Evolutionary conservation across 305 asterid species (phyloP).

Genomic region (Fraxinus angustifolia): DNA sequence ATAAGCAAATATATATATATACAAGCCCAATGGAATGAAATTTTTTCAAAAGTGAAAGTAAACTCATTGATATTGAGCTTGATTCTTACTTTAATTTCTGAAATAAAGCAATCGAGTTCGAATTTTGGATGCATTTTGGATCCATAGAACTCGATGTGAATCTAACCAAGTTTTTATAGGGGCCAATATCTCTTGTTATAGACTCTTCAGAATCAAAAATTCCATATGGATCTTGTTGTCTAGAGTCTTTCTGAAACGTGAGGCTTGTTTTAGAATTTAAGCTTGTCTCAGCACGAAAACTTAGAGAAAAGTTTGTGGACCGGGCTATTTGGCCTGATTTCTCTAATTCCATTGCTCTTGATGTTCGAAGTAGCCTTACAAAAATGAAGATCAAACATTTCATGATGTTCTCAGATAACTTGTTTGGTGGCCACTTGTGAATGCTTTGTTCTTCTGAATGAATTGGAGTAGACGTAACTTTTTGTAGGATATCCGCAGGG

Average conservation of each 20-base stretch:
- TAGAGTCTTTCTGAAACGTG: slow-evolving; percentile 51
- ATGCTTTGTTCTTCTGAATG: slow-evolving; percentile 50
- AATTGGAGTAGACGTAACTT: slow-evolving; percentile 39
- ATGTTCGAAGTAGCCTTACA: slow-evolving; percentile 68
- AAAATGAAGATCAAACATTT: slow-evolving; percentile 71
- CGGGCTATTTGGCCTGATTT: slow-evolving; percentile 70
- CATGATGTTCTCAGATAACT: slow-evolving; percentile 84
- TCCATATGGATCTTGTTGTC: slow-evolving; percentile 87
- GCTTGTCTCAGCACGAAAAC: slow-evolving; percentile 66
- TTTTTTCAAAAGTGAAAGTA: background rate
- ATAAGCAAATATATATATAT: background rate
- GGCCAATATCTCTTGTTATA: slow-evolving; percentile 72
- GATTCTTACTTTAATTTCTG: slow-evolving; percentile 63
- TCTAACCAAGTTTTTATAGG: slow-evolving; percentile 75
- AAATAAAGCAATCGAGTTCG: slow-evolving; percentile 61
- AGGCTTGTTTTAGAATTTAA: slow-evolving; percentile 33
- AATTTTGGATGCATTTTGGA: slow-evolving; percentile 66
- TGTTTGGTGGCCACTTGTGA: slow-evolving; percentile 72
- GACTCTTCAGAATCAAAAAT: slow-evolving; percentile 65
- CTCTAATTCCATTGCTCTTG: slow-evolving; percentile 75
- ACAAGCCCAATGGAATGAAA: background rate
- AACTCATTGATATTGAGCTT: background rate
- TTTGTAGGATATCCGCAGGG: slow-evolving; percentile 31
- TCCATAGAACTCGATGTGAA: slow-evolving; percentile 66
- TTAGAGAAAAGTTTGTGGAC: slow-evolving; percentile 55